A percentile compares a stretch with the other conserved stretches of the same genome.
These are phyloP conservation scores for Aspergillus sp. DNA, from an alignment of 2,329 filamentous ascomycete genomes.

Conservation along the genomic window DNA sequence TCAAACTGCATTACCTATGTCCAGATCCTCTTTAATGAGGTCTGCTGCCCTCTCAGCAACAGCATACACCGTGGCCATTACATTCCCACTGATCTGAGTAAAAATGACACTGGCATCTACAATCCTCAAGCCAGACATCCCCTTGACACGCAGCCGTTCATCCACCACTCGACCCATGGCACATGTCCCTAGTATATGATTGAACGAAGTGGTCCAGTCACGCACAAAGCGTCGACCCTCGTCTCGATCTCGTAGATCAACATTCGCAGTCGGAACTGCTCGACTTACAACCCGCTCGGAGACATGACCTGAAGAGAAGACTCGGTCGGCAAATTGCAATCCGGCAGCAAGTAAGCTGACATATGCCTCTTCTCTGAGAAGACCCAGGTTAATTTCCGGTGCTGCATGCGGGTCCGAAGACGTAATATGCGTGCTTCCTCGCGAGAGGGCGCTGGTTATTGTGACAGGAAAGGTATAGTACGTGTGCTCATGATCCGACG, in stretches of 20 bases:
- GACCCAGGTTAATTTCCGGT: slow-evolving; percentile 19
- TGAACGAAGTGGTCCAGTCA: slow-evolving; percentile 10
- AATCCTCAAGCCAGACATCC: slow-evolving; percentile 26
- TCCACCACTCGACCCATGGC: slow-evolving; percentile 34
- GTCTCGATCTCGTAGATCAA: slow-evolving; percentile 16
- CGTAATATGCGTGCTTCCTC: neutral
- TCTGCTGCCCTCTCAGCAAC: slow-evolving; percentile 36
- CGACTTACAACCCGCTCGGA: slow-evolving; percentile 8
- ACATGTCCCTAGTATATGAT: slow-evolving; percentile 26
- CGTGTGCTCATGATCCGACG: neutral
- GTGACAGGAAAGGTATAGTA: neutral
- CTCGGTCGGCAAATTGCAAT: slow-evolving; percentile 18
- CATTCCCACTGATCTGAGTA: slow-evolving; percentile 31
- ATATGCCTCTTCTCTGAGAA: slow-evolving; percentile 17
- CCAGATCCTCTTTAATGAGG: slow-evolving; percentile 30
- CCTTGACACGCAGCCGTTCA: slow-evolving; percentile 27
- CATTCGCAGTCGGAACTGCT: slow-evolving; percentile 7
- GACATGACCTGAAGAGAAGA: slow-evolving; percentile 9
- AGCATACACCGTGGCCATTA: slow-evolving; percentile 31
- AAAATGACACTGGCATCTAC: slow-evolving; percentile 31
- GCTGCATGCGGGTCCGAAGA: slow-evolving; percentile 14
- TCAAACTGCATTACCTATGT: neutral
- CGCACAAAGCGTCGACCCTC: slow-evolving; percentile 15
- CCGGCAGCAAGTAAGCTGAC: slow-evolving; percentile 18
- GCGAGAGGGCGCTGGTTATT: neutral